Evolutionary conservation across 495 filamentous ascomycete species (phyloP), one percentile per base, ranked within the genome.

Genomic region (Letharia lupina): DNA sequence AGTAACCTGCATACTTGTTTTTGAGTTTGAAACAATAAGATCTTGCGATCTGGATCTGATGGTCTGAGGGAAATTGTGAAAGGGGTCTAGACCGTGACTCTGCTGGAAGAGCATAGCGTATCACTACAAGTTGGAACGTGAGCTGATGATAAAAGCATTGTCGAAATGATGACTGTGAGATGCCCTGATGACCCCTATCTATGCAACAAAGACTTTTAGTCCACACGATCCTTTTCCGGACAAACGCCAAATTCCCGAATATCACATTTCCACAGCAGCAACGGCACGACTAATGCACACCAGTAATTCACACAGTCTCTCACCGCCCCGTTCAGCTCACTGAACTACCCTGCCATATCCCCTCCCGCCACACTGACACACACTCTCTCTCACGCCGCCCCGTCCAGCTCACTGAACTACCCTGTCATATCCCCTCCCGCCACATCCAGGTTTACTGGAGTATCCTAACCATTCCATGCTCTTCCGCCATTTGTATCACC

Each of bases 401-500:
- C 52, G 28, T 56, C 28, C 52, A 52, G 48, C 48, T 52, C 48
- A 52, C 48, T 52, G 48, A 10, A 28, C 48, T 52, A 52, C 48
- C 48, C 48, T 52, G 10, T 9, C 48, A 28, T 28, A 52, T 52
- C 12, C 48, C n/a, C n/a, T 28, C 12, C n/a, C 45, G 6, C 16
- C 45, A 4, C 28, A 28, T 33, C 4, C 50, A 54, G 50, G 28
- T 54, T 47, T 6, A 33, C 50, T 33, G 28, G 7, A 54, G 23
- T 28, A 28, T 52, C 10, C 45, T 3, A 48, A 23, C 20, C 48
- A n/a, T n/a, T 47, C 20, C 16, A n/a, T 54, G 12, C 50, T 54
- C 33, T 37, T 37, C 33, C 39, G 13, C 6, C 54, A 37, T 57
- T 20, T n/a, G 31, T 5, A 3, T 37, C 18, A 57, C 15, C 31